Conservation (phyloP, 2,329 filamentous ascomycete species). For the Xylariaceae sp. region DNA sequence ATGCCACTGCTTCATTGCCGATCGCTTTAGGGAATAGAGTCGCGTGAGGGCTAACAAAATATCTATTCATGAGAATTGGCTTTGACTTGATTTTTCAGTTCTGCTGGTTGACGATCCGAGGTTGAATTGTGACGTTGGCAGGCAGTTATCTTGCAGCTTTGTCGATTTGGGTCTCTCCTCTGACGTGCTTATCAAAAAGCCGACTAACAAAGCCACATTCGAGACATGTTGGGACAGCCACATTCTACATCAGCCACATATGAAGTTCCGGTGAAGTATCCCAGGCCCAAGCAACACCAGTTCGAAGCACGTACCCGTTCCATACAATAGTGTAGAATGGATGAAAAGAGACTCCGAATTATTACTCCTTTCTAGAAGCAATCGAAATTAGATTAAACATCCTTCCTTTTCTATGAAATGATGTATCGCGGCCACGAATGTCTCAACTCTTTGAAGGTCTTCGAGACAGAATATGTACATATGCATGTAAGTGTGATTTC, state of each 20-base stretch:
- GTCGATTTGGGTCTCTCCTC: not conserved
- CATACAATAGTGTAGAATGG: too few species aligned
- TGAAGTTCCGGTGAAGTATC: too few species aligned
- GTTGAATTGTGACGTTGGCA: not conserved
- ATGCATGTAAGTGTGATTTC: too few species aligned
- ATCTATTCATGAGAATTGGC: not conserved
- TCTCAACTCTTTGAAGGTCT: too few species aligned
- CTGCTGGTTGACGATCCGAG: not conserved
- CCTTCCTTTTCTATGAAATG: too few species aligned
- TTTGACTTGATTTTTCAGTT: not conserved
- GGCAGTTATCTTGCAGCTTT: not conserved
- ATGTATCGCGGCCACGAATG: too few species aligned
- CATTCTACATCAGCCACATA: not conserved
- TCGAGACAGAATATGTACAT: too few species aligned
- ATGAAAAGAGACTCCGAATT: too few species aligned
- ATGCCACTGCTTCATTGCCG: not conserved
- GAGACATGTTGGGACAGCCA: not conserved
- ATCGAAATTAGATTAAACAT: too few species aligned
- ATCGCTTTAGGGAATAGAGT: not conserved
- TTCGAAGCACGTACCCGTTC: too few species aligned
- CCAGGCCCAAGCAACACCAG: too few species aligned
- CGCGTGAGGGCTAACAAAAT: not conserved
- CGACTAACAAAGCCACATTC: not conserved
- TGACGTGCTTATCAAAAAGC: not conserved
- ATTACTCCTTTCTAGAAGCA: too few species aligned